phyloP scores from a whole-genome alignment of 129 eudicot genomes.

The Calendula officinalis region DNA sequence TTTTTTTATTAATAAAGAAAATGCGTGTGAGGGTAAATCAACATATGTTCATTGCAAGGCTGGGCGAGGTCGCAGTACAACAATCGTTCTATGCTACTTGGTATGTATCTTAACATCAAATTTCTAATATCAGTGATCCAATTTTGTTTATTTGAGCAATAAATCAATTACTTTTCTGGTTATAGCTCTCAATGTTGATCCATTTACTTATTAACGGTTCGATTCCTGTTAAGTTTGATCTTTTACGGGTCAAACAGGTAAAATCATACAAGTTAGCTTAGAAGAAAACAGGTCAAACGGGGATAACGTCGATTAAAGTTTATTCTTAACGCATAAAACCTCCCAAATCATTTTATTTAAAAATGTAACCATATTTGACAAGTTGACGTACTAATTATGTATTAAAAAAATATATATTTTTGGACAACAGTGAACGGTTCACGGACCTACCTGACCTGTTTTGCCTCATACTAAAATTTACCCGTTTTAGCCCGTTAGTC shows the following conservation, averaged over 20 bases:
- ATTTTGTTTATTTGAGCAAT: neutral
- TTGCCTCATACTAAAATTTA: neutral
- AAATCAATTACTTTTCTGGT: neutral
- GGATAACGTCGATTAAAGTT: neutral
- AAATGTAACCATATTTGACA: neutral
- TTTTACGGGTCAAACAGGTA: neutral
- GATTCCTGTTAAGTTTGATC: neutral
- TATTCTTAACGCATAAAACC: neutral
- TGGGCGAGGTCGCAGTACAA: slow-evolving; percentile 88
- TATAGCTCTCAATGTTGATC: neutral
- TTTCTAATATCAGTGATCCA: neutral
- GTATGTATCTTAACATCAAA: slow-evolving; percentile 31
- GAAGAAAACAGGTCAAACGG: neutral
- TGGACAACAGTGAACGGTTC: neutral
- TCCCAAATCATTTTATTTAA: neutral
- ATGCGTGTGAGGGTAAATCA: slow-evolving; percentile 59
- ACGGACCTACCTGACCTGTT: neutral
- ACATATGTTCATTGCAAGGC: slow-evolving; percentile 92
- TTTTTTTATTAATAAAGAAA: slow-evolving; percentile 35
- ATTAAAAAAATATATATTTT: neutral
- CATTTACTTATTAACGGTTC: neutral
- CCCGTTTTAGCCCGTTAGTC: neutral
- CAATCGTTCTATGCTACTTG: slow-evolving; percentile 79
- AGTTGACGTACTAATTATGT: neutral
- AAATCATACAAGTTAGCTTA: neutral